A percentile compares a stretch with the other conserved stretches of the same genome.
Conservation (phyloP, 1,284 basidiomycete species). For the Puccinia coronata region DNA sequence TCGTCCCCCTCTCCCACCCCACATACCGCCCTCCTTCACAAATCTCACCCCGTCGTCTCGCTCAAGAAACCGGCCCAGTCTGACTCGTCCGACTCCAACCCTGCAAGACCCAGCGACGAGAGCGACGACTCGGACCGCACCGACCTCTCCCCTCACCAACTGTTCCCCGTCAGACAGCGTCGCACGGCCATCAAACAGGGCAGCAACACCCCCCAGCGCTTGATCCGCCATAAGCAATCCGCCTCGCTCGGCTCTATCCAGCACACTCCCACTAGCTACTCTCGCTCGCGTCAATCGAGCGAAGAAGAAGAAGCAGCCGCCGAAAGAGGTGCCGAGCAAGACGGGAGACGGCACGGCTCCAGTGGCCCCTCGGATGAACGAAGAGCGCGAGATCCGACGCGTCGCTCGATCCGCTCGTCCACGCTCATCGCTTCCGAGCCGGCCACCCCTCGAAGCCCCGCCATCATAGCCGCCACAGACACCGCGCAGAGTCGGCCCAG, state of each 20-base stretch:
- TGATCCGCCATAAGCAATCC: conserved; percentile 45
- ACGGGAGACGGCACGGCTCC: background rate
- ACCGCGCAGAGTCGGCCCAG: background rate
- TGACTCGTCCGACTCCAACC: background rate
- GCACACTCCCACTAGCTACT: background rate
- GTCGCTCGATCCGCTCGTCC: background rate
- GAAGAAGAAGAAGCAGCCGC: no score
- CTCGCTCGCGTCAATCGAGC: background rate
- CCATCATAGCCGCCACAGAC: background rate
- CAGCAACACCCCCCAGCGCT: conserved; percentile 29
- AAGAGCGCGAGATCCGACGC: conserved; percentile 5
- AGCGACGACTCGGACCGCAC: conserved; percentile 23
- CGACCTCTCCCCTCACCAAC: background rate
- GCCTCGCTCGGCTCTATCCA: conserved; percentile 43
- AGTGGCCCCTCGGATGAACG: background rate
- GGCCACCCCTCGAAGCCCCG: background rate
- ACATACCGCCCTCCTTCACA: conserved; percentile 1
- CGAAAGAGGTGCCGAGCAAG: no score
- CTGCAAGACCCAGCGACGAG: conserved; percentile 19
- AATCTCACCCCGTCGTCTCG: conserved; percentile 21
- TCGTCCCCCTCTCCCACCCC: background rate
- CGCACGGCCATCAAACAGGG: background rate
- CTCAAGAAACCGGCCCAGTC: background rate
- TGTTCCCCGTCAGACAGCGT: background rate
- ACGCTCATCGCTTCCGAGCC: background rate